Percentiles rank a stretch among this genome's conserved stretches.
phyloP scores from a whole-genome alignment of 352 stramenopile species.

The Phytophthora rubi region DNA sequence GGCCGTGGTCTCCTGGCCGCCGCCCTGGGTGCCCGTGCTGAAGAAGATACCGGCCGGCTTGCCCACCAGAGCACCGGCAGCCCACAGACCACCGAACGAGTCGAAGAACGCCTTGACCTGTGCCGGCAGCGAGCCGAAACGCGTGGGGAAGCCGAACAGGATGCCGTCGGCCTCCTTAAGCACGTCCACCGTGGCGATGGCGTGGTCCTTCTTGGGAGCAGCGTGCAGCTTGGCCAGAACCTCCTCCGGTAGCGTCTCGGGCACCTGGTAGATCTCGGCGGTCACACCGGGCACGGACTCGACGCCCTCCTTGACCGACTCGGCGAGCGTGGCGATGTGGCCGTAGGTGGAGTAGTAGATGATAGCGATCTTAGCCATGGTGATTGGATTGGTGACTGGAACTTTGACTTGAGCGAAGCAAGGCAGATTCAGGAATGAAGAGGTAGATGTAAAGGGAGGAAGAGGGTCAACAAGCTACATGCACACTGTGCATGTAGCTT shows the following conservation, averaged over 20 bases:
- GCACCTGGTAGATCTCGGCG: slow-evolving; percentile 31
- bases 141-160: slow-evolving; percentile 40
- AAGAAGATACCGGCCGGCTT: slow-evolving; percentile 41
- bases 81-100: slow-evolving; percentile 34
- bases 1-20: slow-evolving; percentile 35
- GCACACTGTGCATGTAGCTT: too few species aligned
- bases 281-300: slow-evolving; percentile 34
- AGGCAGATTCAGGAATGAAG: slow-evolving; percentile 11
- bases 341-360: slow-evolving; percentile 42
- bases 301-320: slow-evolving; percentile 27
- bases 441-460: background rate
- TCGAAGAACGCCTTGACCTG: slow-evolving; percentile 41
- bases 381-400: background rate
- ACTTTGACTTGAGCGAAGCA: slow-evolving; percentile 1
- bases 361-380: slow-evolving; percentile 29
- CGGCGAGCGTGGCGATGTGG: slow-evolving; percentile 29
- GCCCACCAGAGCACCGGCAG: slow-evolving; percentile 26
- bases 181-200: slow-evolving; percentile 6
- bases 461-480: background rate
- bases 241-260: slow-evolving; percentile 26
- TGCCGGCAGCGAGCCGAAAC: slow-evolving; percentile 34
- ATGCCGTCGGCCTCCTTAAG: slow-evolving; percentile 39
- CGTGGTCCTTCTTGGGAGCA: slow-evolving; percentile 10
- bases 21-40: slow-evolving; percentile 35
- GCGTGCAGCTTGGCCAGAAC: background rate